Percentiles rank a stretch among this genome's conserved stretches.
These are phyloP conservation scores for Pseudogymnoascus sp. DNA, from an alignment of 2,329 filamentous ascomycete species.

Conservation along the genomic window DNA sequence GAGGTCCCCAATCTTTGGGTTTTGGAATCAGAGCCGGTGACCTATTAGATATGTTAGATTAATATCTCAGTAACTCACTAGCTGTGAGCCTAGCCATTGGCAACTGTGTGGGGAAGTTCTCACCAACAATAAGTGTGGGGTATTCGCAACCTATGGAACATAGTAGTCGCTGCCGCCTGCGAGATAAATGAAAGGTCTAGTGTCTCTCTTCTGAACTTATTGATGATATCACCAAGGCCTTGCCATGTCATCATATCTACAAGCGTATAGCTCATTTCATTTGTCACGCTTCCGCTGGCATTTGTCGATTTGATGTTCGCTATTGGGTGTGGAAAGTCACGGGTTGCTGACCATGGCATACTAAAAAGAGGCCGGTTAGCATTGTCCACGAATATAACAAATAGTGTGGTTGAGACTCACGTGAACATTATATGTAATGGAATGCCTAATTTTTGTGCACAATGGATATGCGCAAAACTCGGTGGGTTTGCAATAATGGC, in stretches of 20 bases:
- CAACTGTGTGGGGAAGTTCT: constrained; percentile 9
- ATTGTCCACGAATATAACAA: constrained; percentile 11
- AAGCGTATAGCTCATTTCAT: constrained; percentile 60
- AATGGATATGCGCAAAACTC: constrained; percentile 63
- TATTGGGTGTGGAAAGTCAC: constrained; percentile 58
- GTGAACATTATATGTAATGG: constrained; percentile 79
- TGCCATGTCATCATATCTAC: constrained; percentile 70
- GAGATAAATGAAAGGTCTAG: constrained; percentile 71
- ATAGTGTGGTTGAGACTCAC: constrained; percentile 35
- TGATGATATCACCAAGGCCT: constrained; percentile 80
- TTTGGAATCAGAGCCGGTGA: constrained; percentile 68
- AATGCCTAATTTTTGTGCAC: constrained; percentile 62
- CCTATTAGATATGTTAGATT: constrained; percentile 26
- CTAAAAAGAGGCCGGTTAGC: background rate
- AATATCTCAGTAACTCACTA: background rate
- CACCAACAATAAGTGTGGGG: constrained; percentile 87
- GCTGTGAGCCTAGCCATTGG: background rate
- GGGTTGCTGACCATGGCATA: constrained; percentile 62
- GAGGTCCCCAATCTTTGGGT: constrained; percentile 60
- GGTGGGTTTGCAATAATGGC: constrained; percentile 68
- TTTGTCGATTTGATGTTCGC: constrained; percentile 56
- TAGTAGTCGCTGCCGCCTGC: constrained; percentile 72
- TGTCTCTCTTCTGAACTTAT: constrained; percentile 68
- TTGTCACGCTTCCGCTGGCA: constrained; percentile 54
- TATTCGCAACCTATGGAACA: constrained; percentile 66